Percentiles rank a stretch among this genome's conserved stretches.
Conservation (phyloP, 1,284 basidiomycete genomes). For the Wolfiporia cocos region DNA sequence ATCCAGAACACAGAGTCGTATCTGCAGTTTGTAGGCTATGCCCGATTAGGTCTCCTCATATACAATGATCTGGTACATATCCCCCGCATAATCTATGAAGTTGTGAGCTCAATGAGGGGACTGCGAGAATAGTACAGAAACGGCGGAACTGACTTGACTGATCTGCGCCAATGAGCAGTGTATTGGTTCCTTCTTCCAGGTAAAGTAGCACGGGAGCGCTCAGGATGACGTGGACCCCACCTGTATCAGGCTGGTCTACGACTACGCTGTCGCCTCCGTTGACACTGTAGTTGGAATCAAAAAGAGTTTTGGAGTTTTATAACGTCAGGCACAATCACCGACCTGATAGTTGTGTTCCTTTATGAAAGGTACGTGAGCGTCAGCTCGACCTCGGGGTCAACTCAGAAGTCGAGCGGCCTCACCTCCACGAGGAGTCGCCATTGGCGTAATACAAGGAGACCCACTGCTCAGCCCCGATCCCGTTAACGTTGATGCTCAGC, state of each 20-base stretch:
- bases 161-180: conserved; percentile 43
- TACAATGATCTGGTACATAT: conserved; percentile 5
- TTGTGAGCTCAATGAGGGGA: background rate
- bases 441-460: conserved; percentile 55
- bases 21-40: too few relatives aligned
- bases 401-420: background rate
- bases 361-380: too few relatives aligned
- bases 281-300: conserved; percentile 30
- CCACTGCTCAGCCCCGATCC: conserved; percentile 50
- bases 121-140: background rate
- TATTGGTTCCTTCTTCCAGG: conserved; percentile 45
- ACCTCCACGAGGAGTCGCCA: conserved; percentile 44
- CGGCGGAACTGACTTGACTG: conserved; percentile 38
- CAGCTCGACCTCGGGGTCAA: too few relatives aligned
- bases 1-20: too few relatives aligned
- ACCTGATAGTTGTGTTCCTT: conserved; percentile 56
- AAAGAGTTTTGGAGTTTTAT: background rate
- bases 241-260: conserved; percentile 54
- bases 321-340: background rate
- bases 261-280: conserved; percentile 47
- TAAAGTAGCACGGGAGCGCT: conserved; percentile 29
- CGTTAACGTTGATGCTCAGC: conserved; percentile 52
- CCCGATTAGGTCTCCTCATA: conserved; percentile 4
- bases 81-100: conserved; percentile 5
- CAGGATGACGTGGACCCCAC: conserved; percentile 29